Evolutionary conservation across 1,139 yeast species (phyloP), one percentile per base, ranked within the genome.

Genomic region (Suhomyces chickasaworum): DNA sequence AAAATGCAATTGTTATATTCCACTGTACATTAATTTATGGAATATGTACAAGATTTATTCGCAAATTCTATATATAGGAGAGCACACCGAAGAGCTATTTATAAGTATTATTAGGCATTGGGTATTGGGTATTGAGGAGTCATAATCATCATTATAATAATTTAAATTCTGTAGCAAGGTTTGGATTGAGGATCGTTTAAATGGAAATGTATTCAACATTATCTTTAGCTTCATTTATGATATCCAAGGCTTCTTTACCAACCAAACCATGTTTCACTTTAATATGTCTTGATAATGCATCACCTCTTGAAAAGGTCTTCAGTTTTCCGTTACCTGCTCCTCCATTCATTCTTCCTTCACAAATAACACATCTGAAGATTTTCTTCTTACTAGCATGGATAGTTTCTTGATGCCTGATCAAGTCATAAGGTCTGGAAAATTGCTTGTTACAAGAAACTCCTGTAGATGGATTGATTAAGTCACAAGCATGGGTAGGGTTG

Each of bases 211-310:
- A 86, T 64, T 86, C 93, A 44, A 86, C 89, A 61, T 86, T 81
- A 55, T 80, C 86, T 64, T 86, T 86, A 12, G 95, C 95, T 55
- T 77, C 82, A 58, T 84, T 83, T 55, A 86, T 83, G 39, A 87
- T 81, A 45, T 81, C 81, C 49, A 81, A 58, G 2, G 80, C 80
- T 47, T 75, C 78, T 47, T 70, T 60, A 16, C 80, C 80, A 29
- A 65, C 68, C 48, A 75, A 62, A n/a, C 73, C 75, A 58, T 75
- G 80, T 56, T 75, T 75, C 23, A 75, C 78, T 53, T 75, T 75
- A 41, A 75, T 73, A 54, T 75, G 80, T 52, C 80, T 65, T 1
- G 78, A 72, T 53, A 75, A 70, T 1, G 80, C 80, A 63, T 75
- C 80, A 44, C 77, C 78, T 57, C 80, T 63, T 4, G 77, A 71